Conservation (phyloP, 78 protist genomes). For the Dictyostelium firmibasis region DNA sequence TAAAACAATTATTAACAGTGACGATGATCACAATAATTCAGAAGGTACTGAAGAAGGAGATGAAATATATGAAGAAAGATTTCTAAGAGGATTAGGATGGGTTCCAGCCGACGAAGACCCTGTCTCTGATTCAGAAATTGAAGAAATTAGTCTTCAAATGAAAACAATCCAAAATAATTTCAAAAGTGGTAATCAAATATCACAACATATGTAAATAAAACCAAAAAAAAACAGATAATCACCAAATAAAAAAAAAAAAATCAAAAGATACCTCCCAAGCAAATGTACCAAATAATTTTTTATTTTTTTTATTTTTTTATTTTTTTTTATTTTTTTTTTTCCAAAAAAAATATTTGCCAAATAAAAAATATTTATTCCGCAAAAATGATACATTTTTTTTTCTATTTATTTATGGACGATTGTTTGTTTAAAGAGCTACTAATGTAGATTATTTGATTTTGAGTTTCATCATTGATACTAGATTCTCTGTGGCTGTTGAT, state of each 20-base stretch:
- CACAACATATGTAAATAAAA: neutral
- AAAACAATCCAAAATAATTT: constrained; percentile 32
- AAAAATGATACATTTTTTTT: neutral
- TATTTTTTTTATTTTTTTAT: neutral
- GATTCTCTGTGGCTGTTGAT: neutral
- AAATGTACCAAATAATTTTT: too few relatives aligned
- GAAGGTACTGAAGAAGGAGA: constrained; percentile 56
- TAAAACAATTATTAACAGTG: neutral
- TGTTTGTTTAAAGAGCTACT: neutral
- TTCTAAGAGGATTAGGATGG: constrained; percentile 61
- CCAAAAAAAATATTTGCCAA: neutral
- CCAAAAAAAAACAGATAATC: neutral
- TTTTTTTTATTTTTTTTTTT: neutral
- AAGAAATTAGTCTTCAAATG: constrained; percentile 53
- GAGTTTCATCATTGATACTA: neutral
- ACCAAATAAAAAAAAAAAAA: too few relatives aligned
- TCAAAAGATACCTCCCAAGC: too few relatives aligned
- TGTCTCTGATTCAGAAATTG: constrained; percentile 43
- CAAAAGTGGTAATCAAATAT: neutral
- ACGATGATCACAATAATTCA: constrained; percentile 2
- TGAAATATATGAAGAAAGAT: constrained; percentile 67
- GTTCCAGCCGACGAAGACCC: constrained; percentile 71
- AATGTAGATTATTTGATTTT: neutral
- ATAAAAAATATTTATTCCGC: neutral
- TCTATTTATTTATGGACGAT: neutral